A percentile compares a stretch with the other conserved stretches of the same genome.
Conservation (phyloP, 371 early-diverging fungal genomes). For the Dichotomocladium elegans region DNA sequence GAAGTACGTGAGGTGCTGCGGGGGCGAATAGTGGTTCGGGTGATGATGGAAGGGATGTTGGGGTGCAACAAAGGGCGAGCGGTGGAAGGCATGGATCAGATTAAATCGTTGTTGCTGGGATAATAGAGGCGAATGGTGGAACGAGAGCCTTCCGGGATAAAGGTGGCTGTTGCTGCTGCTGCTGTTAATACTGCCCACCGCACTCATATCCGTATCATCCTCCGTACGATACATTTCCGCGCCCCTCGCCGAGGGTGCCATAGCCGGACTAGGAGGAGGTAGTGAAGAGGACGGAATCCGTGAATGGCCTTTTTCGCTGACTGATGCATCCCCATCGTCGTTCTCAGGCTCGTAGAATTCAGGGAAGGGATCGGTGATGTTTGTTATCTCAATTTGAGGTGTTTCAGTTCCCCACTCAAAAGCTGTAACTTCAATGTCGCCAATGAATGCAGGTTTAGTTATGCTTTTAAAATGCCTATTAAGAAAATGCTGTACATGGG, state of each 20-base stretch:
- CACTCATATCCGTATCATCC: too few relatives aligned
- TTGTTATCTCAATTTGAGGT: slow-evolving; percentile 76
- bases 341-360: slow-evolving; percentile 77
- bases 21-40: slow-evolving; percentile 14
- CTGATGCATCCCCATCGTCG: slow-evolving; percentile 21
- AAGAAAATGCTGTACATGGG: slow-evolving; percentile 69
- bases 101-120: slow-evolving; percentile 38
- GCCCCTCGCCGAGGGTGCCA: background rate
- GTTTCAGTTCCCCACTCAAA: slow-evolving; percentile 85
- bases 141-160: slow-evolving; percentile 4
- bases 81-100: slow-evolving; percentile 43
- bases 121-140: slow-evolving; percentile 14
- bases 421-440: slow-evolving; percentile 73
- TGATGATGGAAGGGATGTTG: slow-evolving; percentile 49
- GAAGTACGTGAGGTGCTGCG: slow-evolving; percentile 1
- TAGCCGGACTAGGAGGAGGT: slow-evolving; percentile 1
- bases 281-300: background rate
- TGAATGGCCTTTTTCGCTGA: background rate
- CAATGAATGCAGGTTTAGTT: slow-evolving; percentile 77
- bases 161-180: too few relatives aligned
- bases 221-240: too few relatives aligned
- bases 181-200: too few relatives aligned
- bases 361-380: slow-evolving; percentile 83
- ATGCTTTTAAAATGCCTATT: slow-evolving; percentile 77
- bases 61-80: slow-evolving; percentile 48